Conservation (phyloP, 768 basidiomycete species). For the Mycena epipterygia region DNA sequence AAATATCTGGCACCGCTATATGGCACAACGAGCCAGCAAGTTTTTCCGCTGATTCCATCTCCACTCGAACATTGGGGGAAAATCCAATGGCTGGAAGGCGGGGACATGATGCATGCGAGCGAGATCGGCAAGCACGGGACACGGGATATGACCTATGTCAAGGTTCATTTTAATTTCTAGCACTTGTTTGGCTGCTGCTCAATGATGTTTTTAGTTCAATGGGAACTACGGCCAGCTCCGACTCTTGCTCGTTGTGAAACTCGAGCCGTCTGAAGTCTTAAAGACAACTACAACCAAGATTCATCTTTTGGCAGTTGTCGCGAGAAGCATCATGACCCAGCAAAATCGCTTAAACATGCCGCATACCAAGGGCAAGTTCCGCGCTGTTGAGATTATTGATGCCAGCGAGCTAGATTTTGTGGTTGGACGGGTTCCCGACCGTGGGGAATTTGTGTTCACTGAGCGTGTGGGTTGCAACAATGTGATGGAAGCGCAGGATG, state of each 20-base stretch:
- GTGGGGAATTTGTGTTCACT: slow-evolving; percentile 8
- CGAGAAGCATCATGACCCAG: slow-evolving; percentile 1
- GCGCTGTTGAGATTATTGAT: slow-evolving; percentile 5
- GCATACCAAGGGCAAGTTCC: slow-evolving; percentile 19
- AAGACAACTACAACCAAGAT: background rate
- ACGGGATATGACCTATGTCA: slow-evolving; percentile 21
- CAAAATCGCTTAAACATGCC: slow-evolving; percentile 20
- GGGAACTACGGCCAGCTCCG: slow-evolving; percentile 4
- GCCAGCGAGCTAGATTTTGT: slow-evolving; percentile 1
- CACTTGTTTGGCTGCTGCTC: too few relatives aligned
- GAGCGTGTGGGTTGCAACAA: slow-evolving; percentile 8
- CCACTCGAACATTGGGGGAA: slow-evolving; percentile 20
- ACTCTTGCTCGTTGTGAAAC: slow-evolving; percentile 4
- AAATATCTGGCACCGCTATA: background rate
- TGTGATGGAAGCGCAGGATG: background rate
- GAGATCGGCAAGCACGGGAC: slow-evolving; percentile 21
- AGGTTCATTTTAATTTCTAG: background rate
- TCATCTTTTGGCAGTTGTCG: slow-evolving; percentile 2
- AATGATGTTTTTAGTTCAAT: slow-evolving; percentile 16
- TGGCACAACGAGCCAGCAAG: background rate
- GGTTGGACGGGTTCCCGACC: slow-evolving; percentile 8
- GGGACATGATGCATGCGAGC: slow-evolving; percentile 23
- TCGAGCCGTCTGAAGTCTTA: background rate
- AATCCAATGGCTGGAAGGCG: slow-evolving; percentile 12
- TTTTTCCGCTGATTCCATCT: background rate